phyloP scores from a whole-genome alignment of 345 rosid species.

The Pseudoturritis turrita region DNA sequence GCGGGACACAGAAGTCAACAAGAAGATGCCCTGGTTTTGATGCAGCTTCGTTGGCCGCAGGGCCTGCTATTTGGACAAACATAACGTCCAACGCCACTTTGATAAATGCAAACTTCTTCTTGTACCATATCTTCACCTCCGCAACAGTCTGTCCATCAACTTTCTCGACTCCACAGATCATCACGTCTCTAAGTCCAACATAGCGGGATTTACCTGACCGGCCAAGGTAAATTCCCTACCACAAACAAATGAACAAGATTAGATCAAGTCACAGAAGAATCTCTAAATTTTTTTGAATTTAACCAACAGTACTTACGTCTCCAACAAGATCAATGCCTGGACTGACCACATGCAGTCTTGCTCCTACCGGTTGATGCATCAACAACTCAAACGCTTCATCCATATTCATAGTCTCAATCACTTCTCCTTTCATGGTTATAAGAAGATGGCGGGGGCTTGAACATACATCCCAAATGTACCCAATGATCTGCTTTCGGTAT shows the following conservation, averaged over 20 bases:
- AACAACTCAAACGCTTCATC: background rate
- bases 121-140: no score
- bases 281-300: background rate
- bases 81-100: no score
- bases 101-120: no score
- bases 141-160: background rate
- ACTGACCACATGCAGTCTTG: constrained; percentile 19
- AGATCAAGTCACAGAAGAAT: background rate
- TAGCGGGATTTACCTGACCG: no score
- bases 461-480: constrained; percentile 9
- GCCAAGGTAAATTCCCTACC: no score
- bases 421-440: constrained; percentile 5
- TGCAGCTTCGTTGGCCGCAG: no score
- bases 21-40: no score
- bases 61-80: no score
- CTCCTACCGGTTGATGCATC: no score
- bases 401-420: background rate
- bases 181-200: constrained; percentile 20
- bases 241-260: no score
- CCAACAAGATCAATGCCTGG: constrained; percentile 15
- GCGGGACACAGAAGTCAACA: no score
- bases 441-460: constrained; percentile 1
- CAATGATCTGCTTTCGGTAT: background rate
- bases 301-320: background rate
- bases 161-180: background rate